Evolutionary conservation across 1,139 yeast genomes (phyloP).

Genomic region (Candida labiduridarum): DNA sequence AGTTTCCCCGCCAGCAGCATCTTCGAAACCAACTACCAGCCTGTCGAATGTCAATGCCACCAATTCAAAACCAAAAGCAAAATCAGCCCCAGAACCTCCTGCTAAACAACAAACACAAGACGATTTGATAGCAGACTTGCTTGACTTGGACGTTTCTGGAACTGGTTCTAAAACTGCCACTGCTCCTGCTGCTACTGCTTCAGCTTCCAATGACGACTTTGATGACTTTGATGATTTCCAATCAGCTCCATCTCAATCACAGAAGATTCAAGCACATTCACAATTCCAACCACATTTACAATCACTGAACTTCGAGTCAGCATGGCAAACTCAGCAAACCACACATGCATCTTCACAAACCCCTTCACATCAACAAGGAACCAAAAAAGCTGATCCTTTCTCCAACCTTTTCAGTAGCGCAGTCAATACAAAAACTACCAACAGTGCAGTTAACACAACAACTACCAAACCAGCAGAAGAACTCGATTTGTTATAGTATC

Average conservation of each 20-base stretch:
- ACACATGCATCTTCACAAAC: neutral
- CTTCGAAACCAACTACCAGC: constrained; percentile 16
- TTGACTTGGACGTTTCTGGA: constrained; percentile 47
- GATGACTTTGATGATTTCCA: constrained; percentile 97
- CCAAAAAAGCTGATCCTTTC: neutral
- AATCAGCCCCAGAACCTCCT: constrained; percentile 4
- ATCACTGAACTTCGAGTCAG: constrained; percentile 18
- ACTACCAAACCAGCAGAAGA: neutral
- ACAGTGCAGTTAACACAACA: constrained; percentile 3
- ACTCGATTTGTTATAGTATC: no score
- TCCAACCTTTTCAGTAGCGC: neutral
- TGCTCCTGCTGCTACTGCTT: neutral
- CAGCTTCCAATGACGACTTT: constrained; percentile 58
- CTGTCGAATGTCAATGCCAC: constrained; percentile 15
- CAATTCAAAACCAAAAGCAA: constrained; percentile 27
- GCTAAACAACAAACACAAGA: constrained; percentile 29
- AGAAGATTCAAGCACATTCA: constrained; percentile 16
- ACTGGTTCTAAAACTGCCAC: constrained; percentile 14
- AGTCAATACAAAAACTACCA: neutral
- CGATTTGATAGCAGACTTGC: constrained; percentile 56
- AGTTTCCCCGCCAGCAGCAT: constrained; percentile 31
- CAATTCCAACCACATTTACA: constrained; percentile 17
- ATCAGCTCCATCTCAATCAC: constrained; percentile 59
- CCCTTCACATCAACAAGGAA: neutral
- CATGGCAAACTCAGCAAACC: neutral